Percentiles rank a stretch among this genome's conserved stretches.
Evolutionary conservation across 805 yeast genomes (phyloP).

Genomic region (Candida glaebosa): DNA sequence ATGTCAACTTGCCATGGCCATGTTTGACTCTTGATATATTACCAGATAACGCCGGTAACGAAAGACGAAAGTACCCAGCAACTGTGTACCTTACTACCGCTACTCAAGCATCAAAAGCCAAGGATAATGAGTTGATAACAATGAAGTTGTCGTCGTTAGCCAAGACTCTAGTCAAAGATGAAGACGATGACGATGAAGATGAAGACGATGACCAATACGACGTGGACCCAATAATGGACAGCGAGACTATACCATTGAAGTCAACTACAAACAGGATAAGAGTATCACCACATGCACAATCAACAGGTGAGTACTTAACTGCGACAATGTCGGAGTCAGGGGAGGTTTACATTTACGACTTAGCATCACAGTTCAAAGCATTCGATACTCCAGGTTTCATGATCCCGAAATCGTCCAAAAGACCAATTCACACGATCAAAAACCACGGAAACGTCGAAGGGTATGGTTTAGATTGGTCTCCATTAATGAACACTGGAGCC

Average conservation of each 20-base stretch:
- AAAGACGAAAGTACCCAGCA: conserved; percentile 88
- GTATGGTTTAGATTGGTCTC: conserved; percentile 96
- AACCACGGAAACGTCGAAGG: conserved; percentile 96
- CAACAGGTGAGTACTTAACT: conserved; percentile 76
- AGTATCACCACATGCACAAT: conserved; percentile 70
- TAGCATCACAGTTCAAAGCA: conserved; percentile 74
- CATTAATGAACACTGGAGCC: conserved; percentile 73
- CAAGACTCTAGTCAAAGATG: conserved; percentile 84
- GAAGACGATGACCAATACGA: conserved; percentile 66
- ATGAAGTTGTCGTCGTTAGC: conserved; percentile 78
- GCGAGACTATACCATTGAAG: conserved; percentile 71
- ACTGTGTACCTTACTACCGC: conserved; percentile 84
- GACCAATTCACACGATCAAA: conserved; percentile 78
- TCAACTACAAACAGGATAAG: conserved; percentile 88
- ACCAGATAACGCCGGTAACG: conserved; percentile 83
- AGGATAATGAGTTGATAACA: conserved; percentile 84
- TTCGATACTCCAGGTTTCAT: conserved; percentile 85
- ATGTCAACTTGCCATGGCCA: conserved; percentile 94
- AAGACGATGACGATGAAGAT: conserved; percentile 70
- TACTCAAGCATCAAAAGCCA: conserved; percentile 83
- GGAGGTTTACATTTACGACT: conserved; percentile 80
- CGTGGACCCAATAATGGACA: conserved; percentile 82
- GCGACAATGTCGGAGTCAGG: conserved; percentile 91
- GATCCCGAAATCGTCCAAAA: conserved; percentile 72
- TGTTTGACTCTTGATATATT: conserved; percentile 86